These are phyloP conservation scores for Globisporangium spiculum DNA, from an alignment of 352 stramenopile genomes.

Conservation along the genomic window DNA sequence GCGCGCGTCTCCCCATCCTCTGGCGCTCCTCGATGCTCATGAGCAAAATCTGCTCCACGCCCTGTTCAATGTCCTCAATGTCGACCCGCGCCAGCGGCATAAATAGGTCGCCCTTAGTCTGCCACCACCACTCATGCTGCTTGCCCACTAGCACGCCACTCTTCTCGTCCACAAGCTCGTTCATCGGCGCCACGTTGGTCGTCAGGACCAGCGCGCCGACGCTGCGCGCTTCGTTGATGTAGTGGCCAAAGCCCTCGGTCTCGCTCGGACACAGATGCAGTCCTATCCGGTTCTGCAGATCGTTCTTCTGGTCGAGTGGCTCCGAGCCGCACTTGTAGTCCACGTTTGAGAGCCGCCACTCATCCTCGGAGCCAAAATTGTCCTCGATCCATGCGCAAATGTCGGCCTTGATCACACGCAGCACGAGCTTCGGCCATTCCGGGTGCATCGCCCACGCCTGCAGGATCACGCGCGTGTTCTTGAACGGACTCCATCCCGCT, in stretches of 20 bases:
- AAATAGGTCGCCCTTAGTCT: constrained; percentile 82
- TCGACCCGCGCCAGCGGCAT: constrained; percentile 70
- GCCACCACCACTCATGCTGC: constrained; percentile 69
- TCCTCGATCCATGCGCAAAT: constrained; percentile 68
- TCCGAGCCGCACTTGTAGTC: constrained; percentile 73
- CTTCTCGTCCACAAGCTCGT: constrained; percentile 73
- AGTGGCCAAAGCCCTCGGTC: constrained; percentile 81
- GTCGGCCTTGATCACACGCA: constrained; percentile 64
- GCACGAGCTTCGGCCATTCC: constrained; percentile 67
- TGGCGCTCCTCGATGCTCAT: constrained; percentile 72
- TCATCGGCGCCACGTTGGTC: constrained; percentile 80
- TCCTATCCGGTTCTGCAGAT: constrained; percentile 72
- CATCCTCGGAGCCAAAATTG: constrained; percentile 38
- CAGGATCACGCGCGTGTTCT: constrained; percentile 75
- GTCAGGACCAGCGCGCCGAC: constrained; percentile 71
- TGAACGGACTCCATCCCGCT: constrained; percentile 67
- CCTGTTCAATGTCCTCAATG: constrained; percentile 58
- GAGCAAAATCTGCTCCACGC: constrained; percentile 65
- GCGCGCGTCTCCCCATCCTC: constrained; percentile 63
- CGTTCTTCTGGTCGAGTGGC: constrained; percentile 48
- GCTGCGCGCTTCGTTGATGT: constrained; percentile 84
- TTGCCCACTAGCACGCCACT: constrained; percentile 69
- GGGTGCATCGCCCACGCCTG: constrained; percentile 65
- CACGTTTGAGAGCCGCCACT: constrained; percentile 64
- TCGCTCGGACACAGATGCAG: constrained; percentile 75